Base-by-base conservation (phyloP, 176 grass and related monocot species). In the Raddia guianensis region DNA sequence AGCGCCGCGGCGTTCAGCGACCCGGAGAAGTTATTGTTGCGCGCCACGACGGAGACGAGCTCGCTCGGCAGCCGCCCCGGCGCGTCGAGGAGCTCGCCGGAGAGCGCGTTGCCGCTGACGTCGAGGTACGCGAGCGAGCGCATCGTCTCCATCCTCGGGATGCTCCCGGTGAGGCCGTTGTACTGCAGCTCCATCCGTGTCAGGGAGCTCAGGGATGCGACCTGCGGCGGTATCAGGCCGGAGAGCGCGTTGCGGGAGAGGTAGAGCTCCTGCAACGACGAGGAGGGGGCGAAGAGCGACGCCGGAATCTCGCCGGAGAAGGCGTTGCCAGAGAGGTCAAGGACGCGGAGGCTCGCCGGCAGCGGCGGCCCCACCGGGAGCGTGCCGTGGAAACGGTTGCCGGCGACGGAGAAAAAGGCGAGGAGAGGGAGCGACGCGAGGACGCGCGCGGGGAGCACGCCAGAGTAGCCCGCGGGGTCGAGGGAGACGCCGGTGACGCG, bases 311-410 rank as follows among this genome's bases (percentile, higher is more conserved):
- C 15, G 82, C 89, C 81, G n/a, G 89, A 78, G 82, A 91, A 87
- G 45, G 81, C 58, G 67, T 87, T 91, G 12, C 52, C 70, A 4
- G 89, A 91, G 60, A 91, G 85, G 8, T 62, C 81, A 50, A 88
- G 78, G 19, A 74, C 5, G 69, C 55, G 79, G 55, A 88, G 86
- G 63, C 8, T 10, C 9, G 33, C 49, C 11, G 55, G 83, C n/a
- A 88, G 63, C 62, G 79, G 52, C 16, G 63, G 6, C 3, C 52
- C 66, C 8, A 12, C 16, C 6, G 89, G 85, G 0, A 91, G 60
- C 58, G 60, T 45, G 60, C 89, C 85, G 72, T 80, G 66, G 85
- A 91, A 87, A 37, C 81, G 52, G 89, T 91, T 91, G 82, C 20
- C 51, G 52, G 81, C 65, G 72, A 91, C 72, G 52, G 81, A 71